phyloP scores from a whole-genome alignment of 2,329 filamentous ascomycete genomes.

The Verticillium dahliae region DNA sequence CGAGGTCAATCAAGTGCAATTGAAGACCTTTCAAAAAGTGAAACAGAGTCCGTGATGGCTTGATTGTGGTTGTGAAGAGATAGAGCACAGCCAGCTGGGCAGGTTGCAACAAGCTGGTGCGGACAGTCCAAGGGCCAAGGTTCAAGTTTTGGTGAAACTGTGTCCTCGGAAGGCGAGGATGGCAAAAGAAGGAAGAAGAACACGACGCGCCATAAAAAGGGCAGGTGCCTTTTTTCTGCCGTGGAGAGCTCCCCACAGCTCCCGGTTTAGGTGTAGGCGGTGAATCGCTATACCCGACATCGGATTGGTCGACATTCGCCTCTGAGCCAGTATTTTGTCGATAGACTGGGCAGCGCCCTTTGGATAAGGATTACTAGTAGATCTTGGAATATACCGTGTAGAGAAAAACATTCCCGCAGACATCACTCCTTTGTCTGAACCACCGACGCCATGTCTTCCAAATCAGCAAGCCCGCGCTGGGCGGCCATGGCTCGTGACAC shows the following conservation, averaged over 20 bases:
- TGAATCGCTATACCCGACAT: neutral
- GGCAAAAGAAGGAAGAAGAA: neutral
- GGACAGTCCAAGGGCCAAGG: neutral
- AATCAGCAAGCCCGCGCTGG: conserved; percentile 45
- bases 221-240: conserved; percentile 1
- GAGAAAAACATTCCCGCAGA: neutral
- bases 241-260: conserved; percentile 2
- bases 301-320: conserved; percentile 2
- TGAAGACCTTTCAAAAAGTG: neutral
- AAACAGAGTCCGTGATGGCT: neutral
- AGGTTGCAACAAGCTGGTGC: neutral
- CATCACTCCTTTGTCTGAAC: neutral
- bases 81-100: neutral
- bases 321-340: neutral
- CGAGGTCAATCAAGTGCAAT: conserved; percentile 1
- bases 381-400: neutral
- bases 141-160: neutral
- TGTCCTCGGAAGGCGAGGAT: neutral
- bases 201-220: conserved; percentile 1
- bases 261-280: neutral
- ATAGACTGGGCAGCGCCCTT: neutral
- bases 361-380: neutral
- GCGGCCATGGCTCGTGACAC: conserved; percentile 80
- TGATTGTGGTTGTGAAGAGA: neutral
- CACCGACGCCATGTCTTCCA: conserved; percentile 5